phyloP scores from a whole-genome alignment of 73 alveolate species.

The Paramecium octaurelia region DNA sequence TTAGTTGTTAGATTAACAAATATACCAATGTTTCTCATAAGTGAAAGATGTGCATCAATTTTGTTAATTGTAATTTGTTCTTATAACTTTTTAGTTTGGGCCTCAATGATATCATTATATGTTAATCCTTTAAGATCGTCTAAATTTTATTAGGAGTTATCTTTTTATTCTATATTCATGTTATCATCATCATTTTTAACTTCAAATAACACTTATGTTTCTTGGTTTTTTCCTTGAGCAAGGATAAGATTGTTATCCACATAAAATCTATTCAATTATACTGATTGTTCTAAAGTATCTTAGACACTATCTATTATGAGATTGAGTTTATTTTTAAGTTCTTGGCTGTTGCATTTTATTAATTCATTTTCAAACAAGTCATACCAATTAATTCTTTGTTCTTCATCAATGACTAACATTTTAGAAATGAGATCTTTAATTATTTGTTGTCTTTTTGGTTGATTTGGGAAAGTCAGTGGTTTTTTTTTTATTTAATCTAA shows the following conservation, averaged over 20 bases:
- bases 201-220: not conserved
- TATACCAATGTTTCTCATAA: constrained; percentile 49
- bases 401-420: constrained; percentile 50
- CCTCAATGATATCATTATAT: constrained; percentile 49
- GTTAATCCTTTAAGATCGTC: constrained; percentile 36
- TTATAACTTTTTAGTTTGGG: not conserved
- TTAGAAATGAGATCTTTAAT: constrained; percentile 47
- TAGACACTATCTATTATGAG: constrained; percentile 29
- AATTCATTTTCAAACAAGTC: constrained; percentile 52
- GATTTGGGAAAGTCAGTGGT: constrained; percentile 54
- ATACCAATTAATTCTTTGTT: constrained; percentile 52
- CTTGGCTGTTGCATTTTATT: constrained; percentile 30
- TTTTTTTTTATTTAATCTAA: constrained; percentile 48
- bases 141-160: not conserved
- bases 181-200: constrained; percentile 11
- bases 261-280: not conserved
- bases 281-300: constrained; percentile 37
- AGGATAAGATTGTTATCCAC: constrained; percentile 38
- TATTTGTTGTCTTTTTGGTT: constrained; percentile 49
- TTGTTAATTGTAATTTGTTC: constrained; percentile 24
- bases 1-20: constrained; percentile 55
- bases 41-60: constrained; percentile 45
- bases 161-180: not conserved
- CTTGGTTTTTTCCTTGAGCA: constrained; percentile 44
- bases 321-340: not conserved